Evolutionary conservation across 2,329 filamentous ascomycete species (phyloP), one percentile per base, ranked within the genome.

Genomic region (Pseudomassariella vexata): DNA sequence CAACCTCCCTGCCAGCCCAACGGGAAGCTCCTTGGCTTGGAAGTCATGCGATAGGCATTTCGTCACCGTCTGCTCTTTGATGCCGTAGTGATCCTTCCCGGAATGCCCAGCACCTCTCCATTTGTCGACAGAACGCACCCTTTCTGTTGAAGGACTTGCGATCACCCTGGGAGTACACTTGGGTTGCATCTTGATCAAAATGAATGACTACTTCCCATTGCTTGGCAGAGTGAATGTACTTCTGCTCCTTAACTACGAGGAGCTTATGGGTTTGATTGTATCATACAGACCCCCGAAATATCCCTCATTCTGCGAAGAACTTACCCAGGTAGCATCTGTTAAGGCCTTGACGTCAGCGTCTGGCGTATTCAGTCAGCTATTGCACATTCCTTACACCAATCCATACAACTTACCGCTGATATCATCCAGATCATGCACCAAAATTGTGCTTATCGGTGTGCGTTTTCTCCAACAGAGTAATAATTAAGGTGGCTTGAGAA

Each of bases 141-240:
- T 54, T 53, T 28, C 55, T 56, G 19, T 59, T 52, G 41, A 66
- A 66, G 2, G 56, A 54, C 34, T 60, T 57, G 8, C 63, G 30
- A 23, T 59, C 55, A 6, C 62, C 63, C 34, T 66, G 60, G 3
- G 58, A 62, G 40, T 66, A 60, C 2, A 66, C 50, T 23, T 58
- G 45, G 2, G 54, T 52, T 7, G 63, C 61, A 5, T 51, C 37
- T 0, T 62, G 62, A 27, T 68, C 63, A 34, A 66, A 61, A 5
- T 59, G 52, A 5, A 53, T 58, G 9, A 67, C 59, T 2, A 67
- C 47, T 27, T 66, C 60, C 63, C 61, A 67, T 28, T 66, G 62
- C 42, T 65, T 64, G 21, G 51, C 49, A 3, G 63, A 62, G 7
- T 45, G 41, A 1, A 68, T 50, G 21, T 60, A 37, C 17, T 59